Base-by-base conservation (phyloP, 1,284 basidiomycete species). In the Polyporus tsugae region DNA sequence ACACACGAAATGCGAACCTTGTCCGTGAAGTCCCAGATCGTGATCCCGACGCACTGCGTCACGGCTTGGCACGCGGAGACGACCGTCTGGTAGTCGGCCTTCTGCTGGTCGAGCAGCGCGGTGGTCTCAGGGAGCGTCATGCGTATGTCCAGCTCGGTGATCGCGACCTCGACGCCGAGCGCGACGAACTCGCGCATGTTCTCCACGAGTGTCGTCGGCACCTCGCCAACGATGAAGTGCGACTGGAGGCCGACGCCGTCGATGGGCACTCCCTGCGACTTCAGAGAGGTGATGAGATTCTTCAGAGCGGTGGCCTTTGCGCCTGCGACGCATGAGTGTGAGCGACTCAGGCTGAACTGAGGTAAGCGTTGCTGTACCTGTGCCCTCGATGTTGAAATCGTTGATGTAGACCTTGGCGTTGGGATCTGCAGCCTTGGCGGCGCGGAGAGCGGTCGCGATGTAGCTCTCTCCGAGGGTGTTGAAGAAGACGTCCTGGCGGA, bases 141-240 rank as follows among this genome's bases (percentile, higher is more conserved):
- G 33, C 86, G 81, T 65, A 84, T 84, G 72, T 88, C 87, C 33
- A 89, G 80, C 75, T 88, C 87, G 0, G 86, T 88, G 72, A 87
- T 82, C 17, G 86, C 86, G 41, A 88, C 81, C 66, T 88, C 86
- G 64, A 88, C 79, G 41, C 87, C 86, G 38, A 87, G 82, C 29
- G 79, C 81, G 15, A 83, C 80, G 77, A 88, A 83, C 42, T 79
- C 76, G 63, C 83, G 75, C 73, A 88, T 79, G 71, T 85, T 84
- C 19, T 80, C 75, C 44, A 76, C 73, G 60, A 87, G 75, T 4
- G 78, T 75, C 0, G 77, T 75, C 7, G 84, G 83, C 36, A 86
- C 78, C 63, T 80, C 72, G 58, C 85, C 86, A 38, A 88, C 83
- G 71, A 86, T 85, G 71, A 87, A 80, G 74, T 89, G 88, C 25